A percentile compares a stretch with the other conserved stretches of the same genome.
These are phyloP conservation scores for Meyerozyma carpophila DNA, from an alignment of 1,139 yeast genomes.

Conservation along the genomic window DNA sequence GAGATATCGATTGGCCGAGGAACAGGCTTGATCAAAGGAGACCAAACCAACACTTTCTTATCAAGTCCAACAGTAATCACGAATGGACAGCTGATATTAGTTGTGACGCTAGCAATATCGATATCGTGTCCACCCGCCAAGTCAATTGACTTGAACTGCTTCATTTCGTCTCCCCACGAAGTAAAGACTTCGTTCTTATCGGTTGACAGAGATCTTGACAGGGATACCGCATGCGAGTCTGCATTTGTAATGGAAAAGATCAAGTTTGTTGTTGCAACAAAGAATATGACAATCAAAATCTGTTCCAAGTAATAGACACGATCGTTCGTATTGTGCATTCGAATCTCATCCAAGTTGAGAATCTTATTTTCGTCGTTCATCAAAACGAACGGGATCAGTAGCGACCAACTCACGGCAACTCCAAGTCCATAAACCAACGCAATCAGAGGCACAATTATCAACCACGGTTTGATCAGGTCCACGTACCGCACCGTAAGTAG, in stretches of 20 bases:
- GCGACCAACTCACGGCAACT: constrained; percentile 21
- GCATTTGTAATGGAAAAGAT: constrained; percentile 21
- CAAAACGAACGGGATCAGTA: constrained; percentile 21
- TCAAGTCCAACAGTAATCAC: constrained; percentile 71
- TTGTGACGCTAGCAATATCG: constrained; percentile 56
- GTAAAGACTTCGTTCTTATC: constrained; percentile 12
- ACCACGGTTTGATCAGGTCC: constrained; percentile 13
- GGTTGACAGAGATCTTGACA: constrained; percentile 2
- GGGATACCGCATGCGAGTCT: constrained; percentile 3
- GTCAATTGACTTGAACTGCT: constrained; percentile 41
- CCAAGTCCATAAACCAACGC: constrained; percentile 15
- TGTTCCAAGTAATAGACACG: constrained; percentile 30
- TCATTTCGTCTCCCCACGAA: constrained; percentile 15
- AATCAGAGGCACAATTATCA: constrained; percentile 12
- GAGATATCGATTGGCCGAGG: constrained; percentile 38
- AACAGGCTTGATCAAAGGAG: constrained; percentile 43
- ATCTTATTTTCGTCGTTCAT: constrained; percentile 15
- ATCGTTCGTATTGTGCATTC: constrained; percentile 17
- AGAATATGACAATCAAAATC: constrained; percentile 19
- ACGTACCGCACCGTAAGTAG: constrained; percentile 1
- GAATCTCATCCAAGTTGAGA: constrained; percentile 12
- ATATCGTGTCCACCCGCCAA: constrained; percentile 50
- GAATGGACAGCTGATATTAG: constrained; percentile 53
- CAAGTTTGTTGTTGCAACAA: constrained; percentile 23
- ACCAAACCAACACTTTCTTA: constrained; percentile 68